Evolutionary conservation across 2,329 filamentous ascomycete genomes (phyloP), one percentile per base, ranked within the genome.

Genomic region (Penicillium sp.): DNA sequence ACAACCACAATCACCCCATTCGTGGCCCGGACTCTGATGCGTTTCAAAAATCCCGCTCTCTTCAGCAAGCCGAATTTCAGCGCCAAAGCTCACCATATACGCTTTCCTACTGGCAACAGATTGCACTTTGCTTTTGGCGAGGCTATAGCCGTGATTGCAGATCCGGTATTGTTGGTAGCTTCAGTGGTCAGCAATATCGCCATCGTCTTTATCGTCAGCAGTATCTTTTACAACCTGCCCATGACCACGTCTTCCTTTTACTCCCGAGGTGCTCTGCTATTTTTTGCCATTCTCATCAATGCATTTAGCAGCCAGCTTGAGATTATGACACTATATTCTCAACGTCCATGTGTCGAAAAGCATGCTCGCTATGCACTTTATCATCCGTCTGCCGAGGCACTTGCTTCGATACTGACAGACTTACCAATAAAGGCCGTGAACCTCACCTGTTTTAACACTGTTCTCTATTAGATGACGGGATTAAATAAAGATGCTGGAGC

Each of bases 201-300:
- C 64, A 45, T 54, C 21, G 37, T 39, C 8, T 16, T 54, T 8
- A 50, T 58, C 3, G 43, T 58, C n/a, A 45, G 88, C 51, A 88
- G 86, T 64, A 87, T 96, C 63, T 96, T 93, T 76, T 96, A 85
- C 80, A 88, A 95, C 72, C 75, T 95, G 39, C 73, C 83, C 26
- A 68, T 80, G 1, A 81, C 79, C n/a, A 88, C 90, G 0, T 69
- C 73, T 27, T 91, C 87, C 66, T 93, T 96, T 79, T 93, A 87
- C 78, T 82, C 85, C 65, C 86, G 91, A 57, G 89, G 89, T 60
- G 87, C 89, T 45, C 80, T 96, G 16, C 79, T 96, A 50, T 96
- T 96, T 83, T 93, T 96, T 70, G 90, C 90, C 63, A 87, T 92
- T 68, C 79, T 96, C 58, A 87, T 93, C 80, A 95, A 93, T 74